Conservation (phyloP, 129 eudicot species). For the Artemisia annua region DNA sequence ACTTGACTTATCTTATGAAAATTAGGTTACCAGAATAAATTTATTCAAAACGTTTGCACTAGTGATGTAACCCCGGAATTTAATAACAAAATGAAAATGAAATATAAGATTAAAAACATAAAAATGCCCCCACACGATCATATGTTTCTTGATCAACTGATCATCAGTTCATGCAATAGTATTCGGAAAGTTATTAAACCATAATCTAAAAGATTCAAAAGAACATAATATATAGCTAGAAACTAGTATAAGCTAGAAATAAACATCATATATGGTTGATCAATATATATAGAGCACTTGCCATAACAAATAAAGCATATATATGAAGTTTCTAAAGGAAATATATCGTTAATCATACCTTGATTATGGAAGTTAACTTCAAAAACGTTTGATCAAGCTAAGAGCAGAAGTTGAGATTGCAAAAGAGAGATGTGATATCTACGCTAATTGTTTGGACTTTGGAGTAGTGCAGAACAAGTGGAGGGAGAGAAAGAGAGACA, state of each 20-base stretch:
- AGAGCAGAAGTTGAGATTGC: conserved; percentile 8
- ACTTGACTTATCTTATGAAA: conserved; percentile 15
- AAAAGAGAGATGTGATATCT: neutral
- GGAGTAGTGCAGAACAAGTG: neutral
- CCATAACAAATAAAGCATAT: neutral
- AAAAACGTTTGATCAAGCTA: conserved; percentile 9
- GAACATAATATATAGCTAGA: neutral
- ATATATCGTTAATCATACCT: conserved; percentile 18
- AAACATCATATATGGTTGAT: neutral
- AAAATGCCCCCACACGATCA: neutral
- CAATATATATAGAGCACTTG: neutral
- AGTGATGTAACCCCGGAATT: neutral
- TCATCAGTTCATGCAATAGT: neutral
- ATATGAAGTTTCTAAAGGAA: neutral
- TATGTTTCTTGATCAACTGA: neutral
- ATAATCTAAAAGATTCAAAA: neutral
- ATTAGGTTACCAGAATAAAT: neutral
- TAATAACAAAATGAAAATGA: neutral
- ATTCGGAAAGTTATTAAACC: neutral
- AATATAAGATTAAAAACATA: neutral
- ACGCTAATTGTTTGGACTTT: neutral
- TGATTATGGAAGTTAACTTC: conserved; percentile 15
- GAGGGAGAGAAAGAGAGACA: conserved; percentile 12
- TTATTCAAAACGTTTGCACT: neutral
- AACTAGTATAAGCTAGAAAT: neutral